Base-by-base conservation (phyloP, 1,284 basidiomycete genomes). In the Sanghuangporus weigelae region DNA sequence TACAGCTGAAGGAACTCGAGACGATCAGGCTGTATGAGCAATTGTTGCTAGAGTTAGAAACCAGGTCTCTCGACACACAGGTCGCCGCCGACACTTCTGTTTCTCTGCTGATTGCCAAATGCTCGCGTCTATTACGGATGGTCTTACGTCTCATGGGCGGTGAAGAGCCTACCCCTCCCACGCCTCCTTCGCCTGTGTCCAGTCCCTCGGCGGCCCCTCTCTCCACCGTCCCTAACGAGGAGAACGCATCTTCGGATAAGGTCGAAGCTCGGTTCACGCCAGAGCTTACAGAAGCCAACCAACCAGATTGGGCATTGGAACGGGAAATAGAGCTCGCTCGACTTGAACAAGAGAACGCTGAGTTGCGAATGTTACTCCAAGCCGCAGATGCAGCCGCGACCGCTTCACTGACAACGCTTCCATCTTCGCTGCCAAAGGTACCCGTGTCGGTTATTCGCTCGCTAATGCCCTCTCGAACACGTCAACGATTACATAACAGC, bases 11-110 rank as follows among this genome's bases (percentile, higher is more conserved):
- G 71, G 95, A 98, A 69, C 84, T 99, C 7, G 85, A 93, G 0
- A 78, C 98, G 36, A 91, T 96, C 61, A 87, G 91, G 1, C 94
- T 97, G 72, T 98, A 98, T 76, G 95, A 98, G 73, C 84, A 86
- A 3, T 83, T 92, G 59, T 80, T 99, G 1, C 81, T 95, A 58
- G 82, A 83, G 35, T 82, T 87, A 46, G 92, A 95, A 71, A 90
- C 91, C 38, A 85, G 88, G 63, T 84, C 87, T 61, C 83, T 89
- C 1, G 78, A 81, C 1, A 79, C 81, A 23, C 83, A 87, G 14
- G 80, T 95, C 0, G 77, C 79, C 7, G 77, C 82, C 35, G 84
- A 83, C 68, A 89, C 87, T 1, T 82, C 83, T 11, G 80, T 88
- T 50, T 92, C 87, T 0, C 79, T 84, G 57, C 85, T 92, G 7